Evolutionary conservation across 257 asterid species (phyloP).

Genomic region (Parsonsia alboflavescens): DNA sequence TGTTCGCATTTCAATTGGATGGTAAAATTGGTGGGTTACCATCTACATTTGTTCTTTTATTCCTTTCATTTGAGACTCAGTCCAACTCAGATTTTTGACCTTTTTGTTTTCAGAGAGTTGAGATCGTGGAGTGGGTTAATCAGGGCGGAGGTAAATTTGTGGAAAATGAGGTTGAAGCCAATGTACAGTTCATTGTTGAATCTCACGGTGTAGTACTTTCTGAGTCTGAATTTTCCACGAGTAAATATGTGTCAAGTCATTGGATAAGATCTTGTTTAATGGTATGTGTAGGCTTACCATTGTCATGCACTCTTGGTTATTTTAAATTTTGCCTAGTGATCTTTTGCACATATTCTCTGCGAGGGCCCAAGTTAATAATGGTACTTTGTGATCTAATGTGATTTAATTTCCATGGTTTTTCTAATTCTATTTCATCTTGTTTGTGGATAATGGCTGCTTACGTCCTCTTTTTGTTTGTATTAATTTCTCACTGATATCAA

Average conservation of each 20-base stretch:
- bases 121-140: constrained; percentile 69
- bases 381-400: background rate
- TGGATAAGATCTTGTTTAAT: constrained; percentile 83
- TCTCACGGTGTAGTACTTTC: constrained; percentile 59
- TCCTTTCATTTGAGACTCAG: constrained; percentile 11
- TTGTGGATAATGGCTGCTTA: background rate
- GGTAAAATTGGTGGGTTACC: background rate
- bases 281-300: constrained; percentile 39
- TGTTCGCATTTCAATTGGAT: background rate
- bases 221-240: constrained; percentile 25
- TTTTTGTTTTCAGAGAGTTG: constrained; percentile 59
- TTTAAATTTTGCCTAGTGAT: background rate
- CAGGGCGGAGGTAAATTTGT: constrained; percentile 83
- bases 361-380: too few relatives aligned
- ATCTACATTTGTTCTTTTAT: constrained; percentile 9
- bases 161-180: constrained; percentile 44
- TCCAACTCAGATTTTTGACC: constrained; percentile 18
- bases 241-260: constrained; percentile 68
- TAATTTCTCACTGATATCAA: background rate
- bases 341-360: background rate
- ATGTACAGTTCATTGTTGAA: constrained; percentile 64
- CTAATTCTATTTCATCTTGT: background rate
- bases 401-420: background rate
- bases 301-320: background rate
- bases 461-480: background rate